These are phyloP conservation scores for Cryptococcus deneoformans DNA, from an alignment of 1,284 basidiomycete genomes.

Conservation along the genomic window DNA sequence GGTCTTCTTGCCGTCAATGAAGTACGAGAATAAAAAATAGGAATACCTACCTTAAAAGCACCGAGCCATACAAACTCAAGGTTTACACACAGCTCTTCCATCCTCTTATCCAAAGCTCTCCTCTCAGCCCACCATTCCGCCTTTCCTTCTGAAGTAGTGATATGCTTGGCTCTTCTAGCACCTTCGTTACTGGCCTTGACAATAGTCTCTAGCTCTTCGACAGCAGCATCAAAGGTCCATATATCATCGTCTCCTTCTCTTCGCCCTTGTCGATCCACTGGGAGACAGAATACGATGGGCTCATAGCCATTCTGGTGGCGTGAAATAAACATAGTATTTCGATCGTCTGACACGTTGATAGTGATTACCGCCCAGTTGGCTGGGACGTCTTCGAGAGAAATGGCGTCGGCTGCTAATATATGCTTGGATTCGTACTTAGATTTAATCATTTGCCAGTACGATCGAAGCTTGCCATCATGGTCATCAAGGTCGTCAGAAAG, in stretches of 20 bases:
- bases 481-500: constrained; percentile 43
- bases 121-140: constrained; percentile 79
- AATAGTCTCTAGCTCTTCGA: constrained; percentile 73
- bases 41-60: constrained; percentile 77
- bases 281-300: constrained; percentile 82
- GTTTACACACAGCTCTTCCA: constrained; percentile 72
- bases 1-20: constrained; percentile 54
- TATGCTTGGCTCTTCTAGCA: constrained; percentile 67
- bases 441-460: constrained; percentile 63
- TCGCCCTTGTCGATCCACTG: constrained; percentile 71
- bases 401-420: constrained; percentile 49
- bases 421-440: constrained; percentile 53
- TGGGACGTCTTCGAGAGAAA: constrained; percentile 57
- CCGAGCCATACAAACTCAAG: constrained; percentile 97
- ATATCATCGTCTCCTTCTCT: constrained; percentile 69
- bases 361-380: constrained; percentile 80
- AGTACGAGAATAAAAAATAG: not conserved
- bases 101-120: constrained; percentile 67
- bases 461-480: constrained; percentile 50
- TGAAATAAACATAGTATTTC: constrained; percentile 76
- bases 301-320: constrained; percentile 61
- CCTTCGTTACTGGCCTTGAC: constrained; percentile 72
- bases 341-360: constrained; percentile 77
- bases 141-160: constrained; percentile 54
- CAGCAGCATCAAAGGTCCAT: constrained; percentile 71